Conservation (phyloP, 768 basidiomycete genomes). For the Boletellus sp. region DNA sequence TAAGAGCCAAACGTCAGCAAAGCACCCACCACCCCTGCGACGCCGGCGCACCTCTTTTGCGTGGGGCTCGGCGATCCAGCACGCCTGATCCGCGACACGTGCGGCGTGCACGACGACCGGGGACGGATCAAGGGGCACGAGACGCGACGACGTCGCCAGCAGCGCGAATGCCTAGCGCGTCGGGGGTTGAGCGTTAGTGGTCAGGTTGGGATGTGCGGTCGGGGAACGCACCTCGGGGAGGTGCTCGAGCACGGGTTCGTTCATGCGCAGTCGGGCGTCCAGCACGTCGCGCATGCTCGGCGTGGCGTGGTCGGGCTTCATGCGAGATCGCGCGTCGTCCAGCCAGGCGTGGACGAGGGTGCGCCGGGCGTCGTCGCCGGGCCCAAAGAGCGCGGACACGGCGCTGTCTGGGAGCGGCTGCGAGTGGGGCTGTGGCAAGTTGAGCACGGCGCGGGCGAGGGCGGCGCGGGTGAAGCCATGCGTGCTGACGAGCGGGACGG, state of each 20-base stretch:
- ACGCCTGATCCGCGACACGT: slow-evolving; percentile 67
- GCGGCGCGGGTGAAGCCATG: slow-evolving; percentile 76
- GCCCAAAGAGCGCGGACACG: slow-evolving; percentile 70
- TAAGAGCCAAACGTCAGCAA: slow-evolving; percentile 22
- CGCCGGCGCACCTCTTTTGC: slow-evolving; percentile 50
- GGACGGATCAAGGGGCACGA: slow-evolving; percentile 52
- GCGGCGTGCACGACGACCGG: slow-evolving; percentile 61
- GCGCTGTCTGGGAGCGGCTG: slow-evolving; percentile 67
- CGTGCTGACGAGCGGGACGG: slow-evolving; percentile 58
- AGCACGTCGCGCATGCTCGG: slow-evolving; percentile 49
- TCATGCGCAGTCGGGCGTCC: slow-evolving; percentile 53
- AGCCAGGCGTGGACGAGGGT: slow-evolving; percentile 73
- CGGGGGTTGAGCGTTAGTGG: neutral
- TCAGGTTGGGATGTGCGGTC: neutral
- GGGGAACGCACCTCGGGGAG: slow-evolving; percentile 59
- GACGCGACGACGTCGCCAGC: slow-evolving; percentile 49
- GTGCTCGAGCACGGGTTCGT: slow-evolving; percentile 60
- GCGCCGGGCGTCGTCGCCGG: slow-evolving; percentile 59
- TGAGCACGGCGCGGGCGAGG: slow-evolving; percentile 60
- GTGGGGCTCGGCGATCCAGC: slow-evolving; percentile 50
- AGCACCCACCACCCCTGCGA: neutral
- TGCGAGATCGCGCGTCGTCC: slow-evolving; percentile 55
- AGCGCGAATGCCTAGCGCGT: slow-evolving; percentile 64
- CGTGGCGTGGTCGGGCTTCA: slow-evolving; percentile 26
- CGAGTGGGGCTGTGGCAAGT: slow-evolving; percentile 45